Base-by-base conservation (phyloP, 78 protist genomes). In the Planoprotostelium fungivorum region DNA sequence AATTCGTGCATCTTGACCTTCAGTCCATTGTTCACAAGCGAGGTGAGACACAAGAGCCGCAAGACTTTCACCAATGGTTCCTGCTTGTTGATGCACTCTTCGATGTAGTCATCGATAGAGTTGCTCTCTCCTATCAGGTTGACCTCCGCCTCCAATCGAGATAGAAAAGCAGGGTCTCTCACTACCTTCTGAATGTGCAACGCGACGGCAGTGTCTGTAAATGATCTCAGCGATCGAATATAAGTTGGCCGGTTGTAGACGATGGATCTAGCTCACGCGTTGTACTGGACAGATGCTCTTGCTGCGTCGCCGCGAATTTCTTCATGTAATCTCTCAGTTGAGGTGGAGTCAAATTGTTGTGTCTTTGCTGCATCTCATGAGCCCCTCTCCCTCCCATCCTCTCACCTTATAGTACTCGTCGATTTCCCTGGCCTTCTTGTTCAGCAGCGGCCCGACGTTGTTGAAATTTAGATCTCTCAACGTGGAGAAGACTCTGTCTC, bases 61-160 rank as follows among this genome's bases (percentile, higher is more conserved):
- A 96, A 87, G 16, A 96, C 96, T 90, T 94, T 95, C 84, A 38
- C 38, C 86, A 91, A 86, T 37, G 97, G 95, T 88, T 91, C 95
- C 85, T 88, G 39, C 28, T 73, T 36, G 92, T 63, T 34, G 89
- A 97, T 95, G 85, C 38, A 86, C 37, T 94, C 96, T 35, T 96
- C 98, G 28, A 95, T 87, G 94, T 88, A 95, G 38, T 90, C 93
- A 34, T 83, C 89, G 38, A 86, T 89, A 1, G 86, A 23, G 63
- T 38, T 35, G 37, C 73, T 34, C 29, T 35, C 63, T 0, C 88
- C 84, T 0, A 85, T 23, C 87, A 38, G 63, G 34, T 89, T 87
- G 34, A 91, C 96, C 93, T 95, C 96, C 34, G 31, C 38, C 36
- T 90, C 93, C 35, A 95, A 84, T 0, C 51, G 89, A 10, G 35